phyloP scores from a whole-genome alignment of 2,329 filamentous ascomycete genomes.

The Sclerotinia nivalis region DNA sequence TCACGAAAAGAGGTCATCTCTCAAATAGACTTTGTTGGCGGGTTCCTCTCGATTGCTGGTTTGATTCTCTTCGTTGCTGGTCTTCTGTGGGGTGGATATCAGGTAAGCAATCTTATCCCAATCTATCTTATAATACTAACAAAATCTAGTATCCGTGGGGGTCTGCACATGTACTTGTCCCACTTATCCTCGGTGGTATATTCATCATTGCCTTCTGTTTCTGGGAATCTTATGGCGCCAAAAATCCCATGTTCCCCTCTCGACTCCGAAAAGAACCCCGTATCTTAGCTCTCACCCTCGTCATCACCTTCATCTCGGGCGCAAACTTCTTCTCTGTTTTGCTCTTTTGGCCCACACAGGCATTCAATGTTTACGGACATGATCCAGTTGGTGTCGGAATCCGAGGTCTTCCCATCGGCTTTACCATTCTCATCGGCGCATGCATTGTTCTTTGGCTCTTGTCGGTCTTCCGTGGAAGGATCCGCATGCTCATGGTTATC shows the following conservation, averaged over 20 bases:
- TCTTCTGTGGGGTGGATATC: constrained; percentile 57
- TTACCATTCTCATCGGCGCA: constrained; percentile 62
- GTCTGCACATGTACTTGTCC: constrained; percentile 55
- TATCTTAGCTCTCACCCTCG: constrained; percentile 52
- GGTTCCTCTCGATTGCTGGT: constrained; percentile 51
- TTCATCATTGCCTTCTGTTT: constrained; percentile 52
- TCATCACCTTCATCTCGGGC: constrained; percentile 61
- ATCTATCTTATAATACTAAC: constrained; percentile 43
- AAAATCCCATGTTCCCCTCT: constrained; percentile 48
- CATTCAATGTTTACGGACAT: constrained; percentile 65
- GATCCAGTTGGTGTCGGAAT: constrained; percentile 64
- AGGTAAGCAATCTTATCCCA: constrained; percentile 27
- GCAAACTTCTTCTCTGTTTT: constrained; percentile 50
- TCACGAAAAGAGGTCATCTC: constrained; percentile 44
- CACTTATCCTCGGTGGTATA: constrained; percentile 52
- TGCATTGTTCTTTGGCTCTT: constrained; percentile 59
- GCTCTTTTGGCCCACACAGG: constrained; percentile 61
- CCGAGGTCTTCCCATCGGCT: constrained; percentile 62
- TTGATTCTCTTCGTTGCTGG: constrained; percentile 54
- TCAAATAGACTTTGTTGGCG: constrained; percentile 54
- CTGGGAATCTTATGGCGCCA: constrained; percentile 54
- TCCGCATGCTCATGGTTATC: constrained; percentile 58
- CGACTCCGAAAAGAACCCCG: constrained; percentile 56
- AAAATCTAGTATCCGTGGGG: constrained; percentile 60
- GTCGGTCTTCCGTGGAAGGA: constrained; percentile 59